Evolutionary conservation across 306 rosid species (phyloP), one percentile per base, ranked within the genome.

Genomic region (Pterocarpus macrocarpus): DNA sequence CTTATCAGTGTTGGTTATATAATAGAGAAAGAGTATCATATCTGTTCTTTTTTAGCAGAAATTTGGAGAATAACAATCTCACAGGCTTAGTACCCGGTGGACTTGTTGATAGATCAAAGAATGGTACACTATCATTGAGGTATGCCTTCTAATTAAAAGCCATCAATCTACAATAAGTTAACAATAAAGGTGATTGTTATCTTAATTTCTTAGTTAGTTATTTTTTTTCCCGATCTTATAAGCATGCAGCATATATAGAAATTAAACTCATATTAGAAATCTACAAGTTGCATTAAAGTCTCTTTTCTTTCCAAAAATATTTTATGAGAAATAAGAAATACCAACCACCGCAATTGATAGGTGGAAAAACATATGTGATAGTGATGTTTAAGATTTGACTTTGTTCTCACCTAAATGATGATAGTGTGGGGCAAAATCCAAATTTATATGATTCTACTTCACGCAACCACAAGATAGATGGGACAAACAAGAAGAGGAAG

Each of bases 111-210:
- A 87, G 36, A 66, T 73, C 86, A 50, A 56, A 70, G 17, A 49
- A 47, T 15, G 83, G 81, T 63, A 80, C 65, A 75, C 55, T 90
- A 32, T 47, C 85, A 62, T 78, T 92, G 64, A 86, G 90, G 94
- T 90, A 56, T 59, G 76, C 58, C 9, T 73, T 64, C 36, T 39
- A 7, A 57, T 62, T 3, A 28, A 17, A 28, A 38, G n/a, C 73
- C 12, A 44, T 49, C 30, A 39, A 49, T 16, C 58, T 32, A 44
- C n/a, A 43, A 57, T 15, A 16, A 55, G 7, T 16, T 34, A 35
- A 16, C 5, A n/a, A 15, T 59, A 10, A 58, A 44, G 16, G 58
- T 32, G 34, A 55, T n/a, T 39, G 22, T 50, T 33, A 28, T 3
- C 11, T 15, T 35, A 16, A 62, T 49, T 53, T 70, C 7, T 45